These are phyloP conservation scores for Candida ovalis DNA, from an alignment of 805 yeast species.

Conservation along the genomic window DNA sequence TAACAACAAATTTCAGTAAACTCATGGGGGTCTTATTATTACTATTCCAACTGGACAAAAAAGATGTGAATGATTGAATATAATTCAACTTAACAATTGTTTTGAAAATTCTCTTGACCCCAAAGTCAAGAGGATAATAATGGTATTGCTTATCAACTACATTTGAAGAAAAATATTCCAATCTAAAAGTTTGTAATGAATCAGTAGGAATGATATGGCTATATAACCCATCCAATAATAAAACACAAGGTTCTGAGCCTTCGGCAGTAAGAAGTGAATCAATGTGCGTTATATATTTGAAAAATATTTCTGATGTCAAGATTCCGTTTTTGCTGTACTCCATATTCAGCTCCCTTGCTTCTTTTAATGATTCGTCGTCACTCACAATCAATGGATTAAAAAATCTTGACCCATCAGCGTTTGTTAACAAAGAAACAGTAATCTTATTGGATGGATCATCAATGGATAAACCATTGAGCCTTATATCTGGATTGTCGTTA, in stretches of 20 bases:
- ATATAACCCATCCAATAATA: slow-evolving; percentile 33
- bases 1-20: slow-evolving; percentile 4
- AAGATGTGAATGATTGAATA: slow-evolving; percentile 13
- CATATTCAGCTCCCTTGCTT: slow-evolving; percentile 10
- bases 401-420: slow-evolving; percentile 28
- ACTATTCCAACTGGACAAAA: slow-evolving; percentile 4
- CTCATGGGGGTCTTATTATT: neutral
- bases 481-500: slow-evolving; percentile 5
- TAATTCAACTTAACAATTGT: slow-evolving; percentile 21
- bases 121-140: slow-evolving; percentile 32
- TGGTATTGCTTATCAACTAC: slow-evolving; percentile 12
- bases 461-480: slow-evolving; percentile 9
- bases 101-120: slow-evolving; percentile 32
- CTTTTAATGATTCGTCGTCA: slow-evolving; percentile 12
- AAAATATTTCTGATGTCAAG: slow-evolving; percentile 26
- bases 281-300: slow-evolving; percentile 20
- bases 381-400: slow-evolving; percentile 28
- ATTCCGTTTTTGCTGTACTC: slow-evolving; percentile 22
- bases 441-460: slow-evolving; percentile 18
- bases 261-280: slow-evolving; percentile 10
- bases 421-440: slow-evolving; percentile 25
- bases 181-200: slow-evolving; percentile 23
- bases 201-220: slow-evolving; percentile 35
- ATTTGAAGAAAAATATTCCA: slow-evolving; percentile 28
- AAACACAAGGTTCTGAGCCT: slow-evolving; percentile 20